These are phyloP conservation scores for Puccinia hordei DNA, from an alignment of 1,284 basidiomycete genomes.

Conservation along the genomic window DNA sequence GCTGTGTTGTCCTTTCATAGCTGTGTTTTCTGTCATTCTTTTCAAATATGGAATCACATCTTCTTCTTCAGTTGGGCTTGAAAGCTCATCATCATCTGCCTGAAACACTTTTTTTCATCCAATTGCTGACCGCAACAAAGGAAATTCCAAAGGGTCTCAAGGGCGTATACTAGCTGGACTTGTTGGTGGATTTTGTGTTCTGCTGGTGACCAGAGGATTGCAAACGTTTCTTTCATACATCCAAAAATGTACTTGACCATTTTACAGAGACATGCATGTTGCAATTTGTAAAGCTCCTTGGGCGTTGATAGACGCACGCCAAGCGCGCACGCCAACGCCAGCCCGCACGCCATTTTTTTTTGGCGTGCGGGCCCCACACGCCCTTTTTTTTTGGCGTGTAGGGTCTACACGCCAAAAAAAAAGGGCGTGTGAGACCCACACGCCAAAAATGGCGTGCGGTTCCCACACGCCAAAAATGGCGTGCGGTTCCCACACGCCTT, in stretches of 20 bases:
- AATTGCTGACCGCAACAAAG: neutral
- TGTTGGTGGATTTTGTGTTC: neutral
- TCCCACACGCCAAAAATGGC: no score
- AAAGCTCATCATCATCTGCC: neutral
- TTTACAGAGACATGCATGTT: conserved; percentile 3
- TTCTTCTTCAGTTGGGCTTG: neutral
- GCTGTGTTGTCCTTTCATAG: neutral
- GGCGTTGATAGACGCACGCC: no score
- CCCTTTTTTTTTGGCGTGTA: no score
- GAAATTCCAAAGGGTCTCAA: neutral
- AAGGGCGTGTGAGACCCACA: no score
- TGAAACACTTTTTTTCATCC: neutral
- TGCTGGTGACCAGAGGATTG: neutral
- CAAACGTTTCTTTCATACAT: conserved; percentile 1
- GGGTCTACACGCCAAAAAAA: no score
- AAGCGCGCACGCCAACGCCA: no score
- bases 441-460: no score
- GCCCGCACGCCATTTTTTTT: no score
- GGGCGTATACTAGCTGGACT: conserved; percentile 3
- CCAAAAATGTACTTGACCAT: neutral
- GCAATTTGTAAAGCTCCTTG: conserved; percentile 10
- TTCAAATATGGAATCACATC: neutral
- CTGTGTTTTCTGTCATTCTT: neutral
- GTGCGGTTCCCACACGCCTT: no score
- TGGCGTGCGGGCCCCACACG: no score